These are phyloP conservation scores for Neurospora sp. DNA, from an alignment of 495 filamentous ascomycete species.

Conservation along the genomic window DNA sequence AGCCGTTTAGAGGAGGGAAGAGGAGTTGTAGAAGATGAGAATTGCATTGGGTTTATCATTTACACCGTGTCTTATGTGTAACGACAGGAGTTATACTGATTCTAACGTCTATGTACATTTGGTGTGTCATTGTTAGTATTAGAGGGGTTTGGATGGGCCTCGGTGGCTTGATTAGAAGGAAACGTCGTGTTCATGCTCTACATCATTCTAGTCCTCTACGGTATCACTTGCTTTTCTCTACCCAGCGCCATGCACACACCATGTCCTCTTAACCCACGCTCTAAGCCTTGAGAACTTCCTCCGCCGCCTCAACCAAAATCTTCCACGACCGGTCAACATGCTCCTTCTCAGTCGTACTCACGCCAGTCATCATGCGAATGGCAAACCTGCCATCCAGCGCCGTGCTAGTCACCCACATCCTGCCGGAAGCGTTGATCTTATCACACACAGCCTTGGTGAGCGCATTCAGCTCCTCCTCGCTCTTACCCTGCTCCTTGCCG, in stretches of 20 bases:
- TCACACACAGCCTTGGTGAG: slow-evolving; percentile 75
- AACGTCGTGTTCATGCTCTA: background rate
- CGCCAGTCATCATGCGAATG: slow-evolving; percentile 68
- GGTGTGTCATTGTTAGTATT: too few species aligned
- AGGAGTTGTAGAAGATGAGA: background rate
- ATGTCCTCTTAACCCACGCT: background rate
- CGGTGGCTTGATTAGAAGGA: background rate
- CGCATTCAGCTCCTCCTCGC: slow-evolving; percentile 46
- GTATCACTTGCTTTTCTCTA: background rate
- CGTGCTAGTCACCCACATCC: slow-evolving; percentile 77
- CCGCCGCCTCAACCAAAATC: slow-evolving; percentile 59
- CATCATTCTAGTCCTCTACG: background rate
- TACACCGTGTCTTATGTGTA: background rate
- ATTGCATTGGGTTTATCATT: background rate
- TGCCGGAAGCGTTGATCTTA: slow-evolving; percentile 58
- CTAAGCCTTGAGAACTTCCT: slow-evolving; percentile 35
- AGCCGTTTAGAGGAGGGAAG: background rate
- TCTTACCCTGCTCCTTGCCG: slow-evolving; percentile 19
- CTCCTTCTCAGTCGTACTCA: slow-evolving; percentile 57
- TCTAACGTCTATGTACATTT: background rate
- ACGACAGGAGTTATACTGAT: background rate
- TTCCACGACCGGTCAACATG: slow-evolving; percentile 67
- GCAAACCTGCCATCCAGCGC: slow-evolving; percentile 67
- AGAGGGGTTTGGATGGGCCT: background rate
- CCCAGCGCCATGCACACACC: background rate